Evolutionary conservation across 495 filamentous ascomycete species (phyloP).

Genomic region (Podospora australis): DNA sequence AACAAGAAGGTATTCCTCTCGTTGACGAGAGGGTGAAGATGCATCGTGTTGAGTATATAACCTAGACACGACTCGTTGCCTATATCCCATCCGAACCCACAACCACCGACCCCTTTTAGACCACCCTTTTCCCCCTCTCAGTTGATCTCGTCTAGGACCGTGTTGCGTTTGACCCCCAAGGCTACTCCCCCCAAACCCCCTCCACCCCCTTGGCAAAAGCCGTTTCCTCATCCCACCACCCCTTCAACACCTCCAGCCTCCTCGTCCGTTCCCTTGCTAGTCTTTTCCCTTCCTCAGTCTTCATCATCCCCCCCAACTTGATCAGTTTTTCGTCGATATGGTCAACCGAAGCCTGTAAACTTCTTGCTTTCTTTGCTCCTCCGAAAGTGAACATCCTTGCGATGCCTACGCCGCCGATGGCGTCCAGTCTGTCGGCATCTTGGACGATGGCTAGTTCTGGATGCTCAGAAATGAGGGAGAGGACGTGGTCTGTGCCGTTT

Average conservation of each 20-base stretch:
- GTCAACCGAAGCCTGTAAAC: slow-evolving; percentile 56
- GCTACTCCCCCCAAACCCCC: neutral
- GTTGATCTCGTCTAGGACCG: too few species aligned
- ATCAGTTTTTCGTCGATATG: slow-evolving; percentile 80
- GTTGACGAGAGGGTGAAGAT: too few species aligned
- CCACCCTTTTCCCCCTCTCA: neutral
- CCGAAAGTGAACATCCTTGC: slow-evolving; percentile 72
- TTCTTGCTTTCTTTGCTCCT: slow-evolving; percentile 49
- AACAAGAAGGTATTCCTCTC: too few species aligned
- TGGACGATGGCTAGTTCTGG: slow-evolving; percentile 80
- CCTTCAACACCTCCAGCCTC: slow-evolving; percentile 54
- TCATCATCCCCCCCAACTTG: slow-evolving; percentile 72
- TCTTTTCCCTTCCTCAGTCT: slow-evolving; percentile 62
- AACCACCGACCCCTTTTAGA: neutral
- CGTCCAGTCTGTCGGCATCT: slow-evolving; percentile 86
- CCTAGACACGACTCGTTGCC: too few species aligned
- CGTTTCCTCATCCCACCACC: slow-evolving; percentile 69
- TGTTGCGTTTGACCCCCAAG: too few species aligned
- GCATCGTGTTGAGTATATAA: too few species aligned
- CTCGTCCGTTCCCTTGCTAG: slow-evolving; percentile 61
- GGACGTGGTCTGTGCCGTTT: slow-evolving; percentile 47
- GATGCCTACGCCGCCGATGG: slow-evolving; percentile 78
- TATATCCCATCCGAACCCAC: too few species aligned
- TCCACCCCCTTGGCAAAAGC: slow-evolving; percentile 11
- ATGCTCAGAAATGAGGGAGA: slow-evolving; percentile 46